Evolutionary conservation across 805 yeast species (phyloP).

Genomic region (Barnettozyma californica): DNA sequence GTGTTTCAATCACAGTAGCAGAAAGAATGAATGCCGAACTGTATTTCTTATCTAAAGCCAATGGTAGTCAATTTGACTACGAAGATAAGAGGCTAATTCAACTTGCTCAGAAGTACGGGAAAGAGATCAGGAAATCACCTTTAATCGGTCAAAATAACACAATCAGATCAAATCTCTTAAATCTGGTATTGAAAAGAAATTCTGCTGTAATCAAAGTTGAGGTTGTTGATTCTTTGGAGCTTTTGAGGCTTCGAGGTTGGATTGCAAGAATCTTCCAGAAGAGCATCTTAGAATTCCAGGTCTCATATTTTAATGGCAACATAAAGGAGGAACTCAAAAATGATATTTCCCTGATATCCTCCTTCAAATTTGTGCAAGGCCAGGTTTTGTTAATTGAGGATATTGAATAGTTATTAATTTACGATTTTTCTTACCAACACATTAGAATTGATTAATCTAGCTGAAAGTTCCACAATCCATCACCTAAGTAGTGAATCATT

Average conservation of each 20-base stretch:
- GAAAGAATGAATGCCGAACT: conserved; percentile 64
- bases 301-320: conserved; percentile 21
- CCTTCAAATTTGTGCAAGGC: conserved; percentile 17
- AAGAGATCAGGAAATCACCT: conserved; percentile 1
- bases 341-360: conserved; percentile 21
- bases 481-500: conserved; percentile 77
- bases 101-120: conserved; percentile 35
- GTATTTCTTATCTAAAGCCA: conserved; percentile 52
- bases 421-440: not conserved
- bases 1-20: conserved; percentile 39
- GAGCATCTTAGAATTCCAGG: conserved; percentile 22
- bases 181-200: conserved; percentile 3
- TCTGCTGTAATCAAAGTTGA: conserved; percentile 5
- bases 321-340: conserved; percentile 21
- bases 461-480: conserved; percentile 73
- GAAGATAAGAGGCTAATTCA: conserved; percentile 35
- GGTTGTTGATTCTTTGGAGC: conserved; percentile 27
- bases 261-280: conserved; percentile 23
- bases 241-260: conserved; percentile 32
- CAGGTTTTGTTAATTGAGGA: conserved; percentile 12
- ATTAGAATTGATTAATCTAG: conserved; percentile 33
- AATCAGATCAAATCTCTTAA: conserved; percentile 2
- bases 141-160: not conserved
- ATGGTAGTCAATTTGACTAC: conserved; percentile 23
- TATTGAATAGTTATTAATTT: not conserved